Conservation (phyloP, 352 stramenopile genomes). For the Paralagenidium karlingii region DNA sequence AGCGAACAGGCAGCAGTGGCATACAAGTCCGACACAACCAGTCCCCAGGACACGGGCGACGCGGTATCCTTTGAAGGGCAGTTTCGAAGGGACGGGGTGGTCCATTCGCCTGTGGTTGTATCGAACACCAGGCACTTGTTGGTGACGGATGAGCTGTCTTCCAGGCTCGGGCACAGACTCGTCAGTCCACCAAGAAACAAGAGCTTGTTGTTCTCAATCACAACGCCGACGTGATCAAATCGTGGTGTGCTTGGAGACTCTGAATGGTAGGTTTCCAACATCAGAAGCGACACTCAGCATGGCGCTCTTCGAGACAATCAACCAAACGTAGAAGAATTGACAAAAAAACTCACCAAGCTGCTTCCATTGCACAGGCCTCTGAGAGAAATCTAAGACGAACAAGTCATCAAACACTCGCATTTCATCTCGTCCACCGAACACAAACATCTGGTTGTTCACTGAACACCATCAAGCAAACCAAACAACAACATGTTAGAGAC, state of each 20-base stretch:
- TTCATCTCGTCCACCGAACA: slow-evolving; percentile 55
- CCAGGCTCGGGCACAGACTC: slow-evolving; percentile 9
- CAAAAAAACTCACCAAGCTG: slow-evolving; percentile 21
- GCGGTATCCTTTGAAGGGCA: too few relatives aligned
- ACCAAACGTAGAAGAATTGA: background rate
- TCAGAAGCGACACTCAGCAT: too few relatives aligned
- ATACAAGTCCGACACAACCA: too few relatives aligned
- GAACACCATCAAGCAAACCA: background rate
- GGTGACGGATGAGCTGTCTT: slow-evolving; percentile 3
- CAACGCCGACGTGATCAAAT: slow-evolving; percentile 51
- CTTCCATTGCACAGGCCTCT: slow-evolving; percentile 23
- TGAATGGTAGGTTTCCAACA: too few relatives aligned
- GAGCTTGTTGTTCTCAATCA: slow-evolving; percentile 32
- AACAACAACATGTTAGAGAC: slow-evolving; percentile 1
- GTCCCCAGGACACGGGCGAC: too few relatives aligned
- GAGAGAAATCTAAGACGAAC: slow-evolving; percentile 39
- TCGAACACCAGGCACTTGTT: slow-evolving; percentile 36
- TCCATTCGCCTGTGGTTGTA: too few relatives aligned
- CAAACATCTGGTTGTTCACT: slow-evolving; percentile 69
- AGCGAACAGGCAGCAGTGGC: too few relatives aligned
- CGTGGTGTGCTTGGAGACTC: too few relatives aligned
- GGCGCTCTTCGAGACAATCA: too few relatives aligned
- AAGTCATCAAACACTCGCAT: slow-evolving; percentile 60
- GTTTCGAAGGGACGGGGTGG: too few relatives aligned
- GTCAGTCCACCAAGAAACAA: slow-evolving; percentile 47